Conservation (phyloP, 805 yeast genomes). For the Schizosaccharomyces japonicus region DNA sequence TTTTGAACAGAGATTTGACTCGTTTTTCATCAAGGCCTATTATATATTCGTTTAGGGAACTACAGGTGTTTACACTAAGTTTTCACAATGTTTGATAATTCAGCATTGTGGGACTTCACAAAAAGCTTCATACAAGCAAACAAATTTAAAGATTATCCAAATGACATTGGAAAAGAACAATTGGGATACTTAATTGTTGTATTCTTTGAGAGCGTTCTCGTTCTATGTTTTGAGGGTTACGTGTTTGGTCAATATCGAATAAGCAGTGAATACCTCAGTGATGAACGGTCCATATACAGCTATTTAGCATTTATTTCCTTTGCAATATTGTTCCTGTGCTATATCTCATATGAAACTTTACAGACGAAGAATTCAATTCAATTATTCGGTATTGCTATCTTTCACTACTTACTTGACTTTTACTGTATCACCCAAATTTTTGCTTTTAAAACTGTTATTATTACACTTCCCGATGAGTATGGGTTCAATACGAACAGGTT, state of each 20-base stretch:
- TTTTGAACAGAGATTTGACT: background rate
- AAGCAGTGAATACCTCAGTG: conserved; percentile 8
- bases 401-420: too few species aligned
- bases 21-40: background rate
- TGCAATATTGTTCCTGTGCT: conserved; percentile 17
- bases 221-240: conserved; percentile 15
- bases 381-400: conserved; percentile 7
- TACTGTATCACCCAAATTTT: background rate
- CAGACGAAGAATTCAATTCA: conserved; percentile 19
- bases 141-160: too few species aligned
- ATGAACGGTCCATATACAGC: conserved; percentile 16
- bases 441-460: too few species aligned
- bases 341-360: conserved; percentile 22
- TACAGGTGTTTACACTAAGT: too few species aligned
- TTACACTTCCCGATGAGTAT: conserved; percentile 7
- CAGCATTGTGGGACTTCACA: too few species aligned
- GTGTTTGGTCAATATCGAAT: conserved; percentile 15
- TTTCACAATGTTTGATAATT: too few species aligned
- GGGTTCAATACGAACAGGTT: conserved; percentile 15
- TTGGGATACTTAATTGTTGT: conserved; percentile 6
- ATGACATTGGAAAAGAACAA: background rate
- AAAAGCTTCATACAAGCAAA: too few species aligned
- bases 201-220: conserved; percentile 10
- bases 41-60: too few species aligned
- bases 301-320: conserved; percentile 27